Evolutionary conservation across 306 rosid species (phyloP).

Genomic region (Mimosa bimucronata): DNA sequence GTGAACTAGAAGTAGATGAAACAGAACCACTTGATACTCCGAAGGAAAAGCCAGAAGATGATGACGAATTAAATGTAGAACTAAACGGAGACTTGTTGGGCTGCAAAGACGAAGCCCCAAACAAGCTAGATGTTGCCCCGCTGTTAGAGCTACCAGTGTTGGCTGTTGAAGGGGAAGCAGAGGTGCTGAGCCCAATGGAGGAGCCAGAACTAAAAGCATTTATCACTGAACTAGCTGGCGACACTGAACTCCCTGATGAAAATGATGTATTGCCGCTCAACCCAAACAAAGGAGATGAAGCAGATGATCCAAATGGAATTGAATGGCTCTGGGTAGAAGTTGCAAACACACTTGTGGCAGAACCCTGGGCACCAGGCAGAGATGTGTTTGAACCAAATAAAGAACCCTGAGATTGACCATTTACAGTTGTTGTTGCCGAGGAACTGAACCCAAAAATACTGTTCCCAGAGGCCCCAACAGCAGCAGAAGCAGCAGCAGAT

Average conservation of each 20-base stretch:
- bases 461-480: constrained; percentile 48
- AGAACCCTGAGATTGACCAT: constrained; percentile 50
- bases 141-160: constrained; percentile 56
- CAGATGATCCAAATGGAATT: constrained; percentile 56
- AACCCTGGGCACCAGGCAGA: constrained; percentile 43
- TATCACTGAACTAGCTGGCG: constrained; percentile 53
- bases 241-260: constrained; percentile 61
- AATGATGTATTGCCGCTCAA: constrained; percentile 51
- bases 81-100: constrained; percentile 56
- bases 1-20: constrained; percentile 39
- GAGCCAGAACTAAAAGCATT: constrained; percentile 47
- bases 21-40: constrained; percentile 50
- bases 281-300: constrained; percentile 52
- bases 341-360: constrained; percentile 50
- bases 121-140: constrained; percentile 48
- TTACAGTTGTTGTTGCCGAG: constrained; percentile 48
- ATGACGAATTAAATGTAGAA: constrained; percentile 45
- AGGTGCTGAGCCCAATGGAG: constrained; percentile 42
- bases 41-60: constrained; percentile 39
- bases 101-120: constrained; percentile 60
- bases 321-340: constrained; percentile 58
- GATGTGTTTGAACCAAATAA: constrained; percentile 39
- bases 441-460: constrained; percentile 61
- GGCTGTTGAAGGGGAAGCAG: constrained; percentile 55
- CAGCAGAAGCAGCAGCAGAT: constrained; percentile 40